These are phyloP conservation scores for Chrysoporthe deuterocubensis DNA, from an alignment of 2,329 filamentous ascomycete genomes.

Conservation along the genomic window DNA sequence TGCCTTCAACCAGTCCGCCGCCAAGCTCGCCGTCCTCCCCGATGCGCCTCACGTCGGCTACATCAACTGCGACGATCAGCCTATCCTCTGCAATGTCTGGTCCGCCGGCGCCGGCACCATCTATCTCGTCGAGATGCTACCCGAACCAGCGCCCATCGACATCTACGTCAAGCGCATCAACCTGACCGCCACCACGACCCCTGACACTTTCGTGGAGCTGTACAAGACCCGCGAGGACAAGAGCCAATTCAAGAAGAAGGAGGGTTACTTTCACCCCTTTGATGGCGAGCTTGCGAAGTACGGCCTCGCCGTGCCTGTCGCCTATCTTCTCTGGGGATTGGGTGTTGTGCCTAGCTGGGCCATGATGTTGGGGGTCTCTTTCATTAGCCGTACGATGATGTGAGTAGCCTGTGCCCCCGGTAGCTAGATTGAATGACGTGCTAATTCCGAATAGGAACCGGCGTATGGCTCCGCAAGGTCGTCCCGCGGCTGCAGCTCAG, in stretches of 20 bases:
- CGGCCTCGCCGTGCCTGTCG: slow-evolving; percentile 65
- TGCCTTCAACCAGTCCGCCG: slow-evolving; percentile 69
- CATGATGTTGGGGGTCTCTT: slow-evolving; percentile 76
- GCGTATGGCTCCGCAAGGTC: slow-evolving; percentile 18
- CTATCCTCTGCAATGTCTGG: slow-evolving; percentile 77
- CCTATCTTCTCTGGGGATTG: slow-evolving; percentile 70
- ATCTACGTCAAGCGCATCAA: slow-evolving; percentile 71
- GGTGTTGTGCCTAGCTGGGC: slow-evolving; percentile 73
- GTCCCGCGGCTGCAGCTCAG: slow-evolving; percentile 23
- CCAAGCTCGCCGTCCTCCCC: slow-evolving; percentile 63
- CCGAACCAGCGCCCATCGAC: slow-evolving; percentile 65
- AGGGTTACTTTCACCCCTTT: slow-evolving; percentile 78
- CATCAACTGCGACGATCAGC: slow-evolving; percentile 75
- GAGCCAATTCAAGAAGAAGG: slow-evolving; percentile 47
- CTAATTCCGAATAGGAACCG: slow-evolving; percentile 32
- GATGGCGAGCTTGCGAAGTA: slow-evolving; percentile 68
- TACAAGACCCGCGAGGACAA: slow-evolving; percentile 56
- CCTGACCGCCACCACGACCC: slow-evolving; percentile 68
- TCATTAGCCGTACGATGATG: slow-evolving; percentile 77
- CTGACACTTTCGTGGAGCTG: slow-evolving; percentile 65
- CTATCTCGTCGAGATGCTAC: slow-evolving; percentile 70
- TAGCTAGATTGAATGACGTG: slow-evolving; percentile 28
- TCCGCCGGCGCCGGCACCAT: slow-evolving; percentile 66
- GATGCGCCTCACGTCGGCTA: slow-evolving; percentile 69
- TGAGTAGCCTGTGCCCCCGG: slow-evolving; percentile 50